Evolutionary conservation across 495 filamentous ascomycete genomes (phyloP).

Genomic region (Monascus purpureus): DNA sequence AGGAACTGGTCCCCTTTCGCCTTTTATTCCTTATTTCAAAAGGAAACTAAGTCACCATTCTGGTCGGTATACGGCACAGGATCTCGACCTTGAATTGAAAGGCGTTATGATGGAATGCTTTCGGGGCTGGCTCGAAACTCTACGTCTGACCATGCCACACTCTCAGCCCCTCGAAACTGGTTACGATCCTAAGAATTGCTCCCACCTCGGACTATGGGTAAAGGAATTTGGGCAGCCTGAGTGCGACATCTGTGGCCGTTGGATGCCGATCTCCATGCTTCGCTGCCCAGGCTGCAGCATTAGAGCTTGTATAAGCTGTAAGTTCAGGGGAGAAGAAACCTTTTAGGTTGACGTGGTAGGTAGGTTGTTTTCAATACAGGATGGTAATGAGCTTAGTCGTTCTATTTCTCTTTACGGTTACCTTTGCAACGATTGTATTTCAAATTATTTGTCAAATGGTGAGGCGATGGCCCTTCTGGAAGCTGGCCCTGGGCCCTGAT

Average conservation of each 20-base stretch:
- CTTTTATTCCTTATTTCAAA: slow-evolving; percentile 15
- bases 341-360: not conserved
- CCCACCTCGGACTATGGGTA: slow-evolving; percentile 19
- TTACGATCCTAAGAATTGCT: slow-evolving; percentile 5
- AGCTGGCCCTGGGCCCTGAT: no score
- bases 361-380: slow-evolving; percentile 1
- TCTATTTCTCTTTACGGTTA: no score
- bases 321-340: slow-evolving; percentile 7
- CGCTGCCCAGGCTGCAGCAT: slow-evolving; percentile 19
- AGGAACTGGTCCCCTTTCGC: slow-evolving; percentile 2
- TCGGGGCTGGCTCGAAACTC: slow-evolving; percentile 12
- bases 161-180: not conserved
- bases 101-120: slow-evolving; percentile 19
- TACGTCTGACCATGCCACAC: slow-evolving; percentile 6
- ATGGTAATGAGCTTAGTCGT: no score
- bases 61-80: slow-evolving; percentile 13
- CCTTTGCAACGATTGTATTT: no score
- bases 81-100: slow-evolving; percentile 12
- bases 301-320: slow-evolving; percentile 21
- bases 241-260: slow-evolving; percentile 18
- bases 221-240: slow-evolving; percentile 9
- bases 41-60: slow-evolving; percentile 9
- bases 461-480: no score
- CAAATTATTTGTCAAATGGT: no score
- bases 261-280: slow-evolving; percentile 18